These are phyloP conservation scores for Alternaria sp. DNA, from an alignment of 2,329 filamentous ascomycete species.

Conservation along the genomic window DNA sequence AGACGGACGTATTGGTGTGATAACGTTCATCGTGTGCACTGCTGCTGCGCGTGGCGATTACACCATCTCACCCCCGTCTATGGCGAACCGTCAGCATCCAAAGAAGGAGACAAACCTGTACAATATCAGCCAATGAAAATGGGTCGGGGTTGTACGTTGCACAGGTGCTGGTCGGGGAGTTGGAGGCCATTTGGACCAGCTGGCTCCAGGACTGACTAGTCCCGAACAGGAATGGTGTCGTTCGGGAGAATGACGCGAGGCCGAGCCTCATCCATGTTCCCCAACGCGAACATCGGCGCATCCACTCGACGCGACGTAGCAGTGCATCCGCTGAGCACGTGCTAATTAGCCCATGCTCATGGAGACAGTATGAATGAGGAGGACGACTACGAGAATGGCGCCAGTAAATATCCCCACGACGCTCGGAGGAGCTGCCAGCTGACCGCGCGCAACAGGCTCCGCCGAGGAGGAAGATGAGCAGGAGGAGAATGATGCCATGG, in stretches of 20 bases:
- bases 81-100: too few relatives aligned
- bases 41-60: too few relatives aligned
- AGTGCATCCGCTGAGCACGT: background rate
- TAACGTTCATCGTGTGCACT: too few relatives aligned
- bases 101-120: too few relatives aligned
- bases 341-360: background rate
- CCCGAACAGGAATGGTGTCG: background rate
- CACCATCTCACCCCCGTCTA: too few relatives aligned
- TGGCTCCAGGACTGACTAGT: background rate
- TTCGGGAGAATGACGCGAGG: constrained; percentile 6
- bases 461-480: constrained; percentile 37
- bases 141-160: too few relatives aligned
- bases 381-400: constrained; percentile 54
- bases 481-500: constrained; percentile 48
- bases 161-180: too few relatives aligned
- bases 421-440: constrained; percentile 2
- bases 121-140: too few relatives aligned
- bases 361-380: constrained; percentile 50
- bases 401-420: constrained; percentile 29
- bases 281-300: constrained; percentile 8
- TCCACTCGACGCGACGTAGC: constrained; percentile 5
- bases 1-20: too few relatives aligned
- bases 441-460: constrained; percentile 25
- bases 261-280: constrained; percentile 15
- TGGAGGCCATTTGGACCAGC: too few relatives aligned